Evolutionary conservation across 2,329 filamentous ascomycete genomes (phyloP), one percentile per base, ranked within the genome.

Genomic region (Phaeophleospora eucalypticola): DNA sequence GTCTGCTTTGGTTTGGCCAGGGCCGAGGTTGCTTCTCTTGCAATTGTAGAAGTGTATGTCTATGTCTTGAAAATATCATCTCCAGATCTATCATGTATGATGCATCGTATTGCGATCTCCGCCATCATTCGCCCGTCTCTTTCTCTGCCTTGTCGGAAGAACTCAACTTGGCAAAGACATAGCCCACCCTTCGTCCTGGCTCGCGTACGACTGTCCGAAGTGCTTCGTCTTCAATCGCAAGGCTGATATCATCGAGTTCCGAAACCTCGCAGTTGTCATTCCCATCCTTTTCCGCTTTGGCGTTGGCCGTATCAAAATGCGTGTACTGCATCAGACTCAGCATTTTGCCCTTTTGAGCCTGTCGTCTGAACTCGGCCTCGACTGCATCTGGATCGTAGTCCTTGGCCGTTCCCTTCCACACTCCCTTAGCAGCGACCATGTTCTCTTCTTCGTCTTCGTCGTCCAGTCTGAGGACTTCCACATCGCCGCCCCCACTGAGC

Each of bases 251-350:
- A 40, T 57, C 50, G 21, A 61, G 57, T 4, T 66, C 65, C 6
- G 60, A 57, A 17, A 54, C 57, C 1, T 56, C 52, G 3, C 52
- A 54, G 38, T 64, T 64, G 24, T 58, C 63, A 21, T 71, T 58
- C 38, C 65, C 64, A 9, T 64, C 64, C 48, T 29, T 45, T 53
- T 51, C 65, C 58, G 36, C 64, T 54, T 38, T 37, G 9, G 41
- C 48, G 9, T 60, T 53, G 1, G 67, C 58, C 8, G 70, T 69
- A 49, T 80, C 73, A 27, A 80, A 67, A 58, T 81, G 78, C 4
- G 63, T 64, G 53, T 79, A 81, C 48, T 74, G 68, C 77, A 80
- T 79, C 36, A 81, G 59, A 50, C 75, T 72, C 37, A 67, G 59
- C 65, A 78, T 66, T 53, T 74, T 77, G 1, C 63, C 65, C 44